phyloP scores from a whole-genome alignment of 768 basidiomycete genomes.

The Panellus pusillus region DNA sequence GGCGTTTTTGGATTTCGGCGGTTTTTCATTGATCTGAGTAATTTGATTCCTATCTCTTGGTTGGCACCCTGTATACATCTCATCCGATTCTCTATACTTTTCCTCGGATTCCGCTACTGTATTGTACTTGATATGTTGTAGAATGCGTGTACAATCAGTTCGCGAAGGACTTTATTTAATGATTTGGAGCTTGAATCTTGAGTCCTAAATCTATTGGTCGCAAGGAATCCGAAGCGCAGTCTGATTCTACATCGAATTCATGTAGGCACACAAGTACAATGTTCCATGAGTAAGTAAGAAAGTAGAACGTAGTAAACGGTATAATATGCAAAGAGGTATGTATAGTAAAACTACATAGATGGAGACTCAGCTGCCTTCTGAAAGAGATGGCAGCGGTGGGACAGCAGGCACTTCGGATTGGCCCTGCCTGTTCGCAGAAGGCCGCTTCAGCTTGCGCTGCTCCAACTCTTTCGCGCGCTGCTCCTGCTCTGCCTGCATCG shows the following conservation, averaged over 20 bases:
- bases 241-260: too few relatives aligned
- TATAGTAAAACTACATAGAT: not conserved
- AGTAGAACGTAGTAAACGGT: slow-evolving; percentile 13
- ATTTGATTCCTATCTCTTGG: too few relatives aligned
- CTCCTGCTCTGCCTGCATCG: slow-evolving; percentile 84
- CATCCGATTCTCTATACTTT: too few relatives aligned
- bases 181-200: too few relatives aligned
- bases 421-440: slow-evolving; percentile 24
- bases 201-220: too few relatives aligned
- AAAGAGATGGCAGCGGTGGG: slow-evolving; percentile 8
- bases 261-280: slow-evolving; percentile 13
- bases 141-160: too few relatives aligned
- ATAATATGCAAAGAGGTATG: slow-evolving; percentile 1
- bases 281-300: slow-evolving; percentile 10
- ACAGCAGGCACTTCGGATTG: not conserved
- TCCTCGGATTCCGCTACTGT: too few relatives aligned
- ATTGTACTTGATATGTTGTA: too few relatives aligned
- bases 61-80: too few relatives aligned
- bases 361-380: not conserved
- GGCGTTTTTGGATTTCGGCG: slow-evolving; percentile 73
- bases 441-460: slow-evolving; percentile 59
- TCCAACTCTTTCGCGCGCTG: slow-evolving; percentile 62
- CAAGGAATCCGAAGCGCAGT: too few relatives aligned
- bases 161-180: too few relatives aligned
- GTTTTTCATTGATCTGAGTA: slow-evolving; percentile 45